These are phyloP conservation scores for Dactylellina haptotyla DNA, from an alignment of 2,329 filamentous ascomycete species.

Conservation along the genomic window DNA sequence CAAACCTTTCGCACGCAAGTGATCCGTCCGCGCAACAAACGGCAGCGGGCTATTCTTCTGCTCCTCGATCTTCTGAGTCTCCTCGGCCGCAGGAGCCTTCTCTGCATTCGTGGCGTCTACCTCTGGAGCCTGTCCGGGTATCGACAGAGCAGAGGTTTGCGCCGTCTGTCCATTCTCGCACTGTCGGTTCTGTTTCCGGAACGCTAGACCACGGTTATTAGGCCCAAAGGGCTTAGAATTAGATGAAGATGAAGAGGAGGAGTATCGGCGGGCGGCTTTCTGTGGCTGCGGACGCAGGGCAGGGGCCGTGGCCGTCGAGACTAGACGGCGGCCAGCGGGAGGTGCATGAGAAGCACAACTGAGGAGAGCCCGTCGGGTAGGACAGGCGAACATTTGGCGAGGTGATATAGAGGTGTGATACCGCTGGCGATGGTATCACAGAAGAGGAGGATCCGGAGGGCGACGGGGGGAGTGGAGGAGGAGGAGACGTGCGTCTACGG, in stretches of 20 bases:
- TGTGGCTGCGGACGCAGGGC: slow-evolving; percentile 32
- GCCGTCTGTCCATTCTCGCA: slow-evolving; percentile 42
- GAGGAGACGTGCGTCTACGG: slow-evolving; percentile 7
- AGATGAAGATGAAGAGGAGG: slow-evolving; percentile 46
- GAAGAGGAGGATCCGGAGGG: slow-evolving; percentile 3
- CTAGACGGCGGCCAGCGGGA: slow-evolving; percentile 41
- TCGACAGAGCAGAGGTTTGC: slow-evolving; percentile 47
- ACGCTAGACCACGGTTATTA: slow-evolving; percentile 43
- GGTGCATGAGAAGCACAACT: slow-evolving; percentile 44
- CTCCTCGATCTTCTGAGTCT: slow-evolving; percentile 24
- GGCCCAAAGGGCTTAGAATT: slow-evolving; percentile 51
- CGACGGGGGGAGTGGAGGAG: not conserved
- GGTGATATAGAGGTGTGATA: not conserved
- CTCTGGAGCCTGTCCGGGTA: slow-evolving; percentile 26
- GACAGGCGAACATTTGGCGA: slow-evolving; percentile 54
- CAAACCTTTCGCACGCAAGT: slow-evolving; percentile 41
- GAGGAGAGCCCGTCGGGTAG: slow-evolving; percentile 42
- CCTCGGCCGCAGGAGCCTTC: slow-evolving; percentile 5
- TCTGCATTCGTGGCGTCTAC: slow-evolving; percentile 31
- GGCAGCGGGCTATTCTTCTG: slow-evolving; percentile 38
- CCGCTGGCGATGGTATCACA: not conserved
- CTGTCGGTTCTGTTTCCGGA: slow-evolving; percentile 50
- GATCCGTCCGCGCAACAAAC: slow-evolving; percentile 48
- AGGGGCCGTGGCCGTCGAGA: slow-evolving; percentile 46
- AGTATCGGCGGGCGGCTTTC: slow-evolving; percentile 37